Percentiles rank a stretch among this genome's conserved stretches.
phyloP scores from a whole-genome alignment of 2,329 filamentous ascomycete species.

The Ophiostoma triangulosporum region DNA sequence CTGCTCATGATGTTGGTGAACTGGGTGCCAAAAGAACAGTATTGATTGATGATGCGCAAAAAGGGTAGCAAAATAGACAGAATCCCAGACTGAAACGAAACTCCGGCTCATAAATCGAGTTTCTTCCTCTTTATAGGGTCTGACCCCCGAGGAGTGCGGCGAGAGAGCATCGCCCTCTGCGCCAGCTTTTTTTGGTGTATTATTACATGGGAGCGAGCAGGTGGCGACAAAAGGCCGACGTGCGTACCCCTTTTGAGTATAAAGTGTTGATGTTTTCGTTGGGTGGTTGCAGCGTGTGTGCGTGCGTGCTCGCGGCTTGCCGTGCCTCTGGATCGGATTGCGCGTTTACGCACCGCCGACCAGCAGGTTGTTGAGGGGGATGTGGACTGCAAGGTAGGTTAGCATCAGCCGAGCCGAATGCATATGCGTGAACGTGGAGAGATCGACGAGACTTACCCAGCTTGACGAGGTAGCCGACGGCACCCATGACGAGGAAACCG shows the following conservation, averaged over 20 bases:
- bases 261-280: not conserved
- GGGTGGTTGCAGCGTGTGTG: not conserved
- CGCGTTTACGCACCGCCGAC: slow-evolving; percentile 47
- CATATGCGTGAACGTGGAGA: not conserved
- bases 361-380: slow-evolving; percentile 57
- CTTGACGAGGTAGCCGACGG: slow-evolving; percentile 58
- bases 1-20: too few relatives aligned
- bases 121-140: not conserved
- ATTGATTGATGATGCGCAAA: slow-evolving; percentile 1
- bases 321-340: not conserved
- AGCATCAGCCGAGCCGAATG: too few relatives aligned
- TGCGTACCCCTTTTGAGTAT: not conserved
- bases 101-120: slow-evolving; percentile 3
- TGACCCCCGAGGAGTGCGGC: not conserved
- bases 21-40: not conserved
- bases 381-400: slow-evolving; percentile 37
- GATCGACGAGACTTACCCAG: slow-evolving; percentile 36
- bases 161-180: not conserved
- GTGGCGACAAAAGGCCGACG: too few relatives aligned
- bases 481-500: slow-evolving; percentile 58
- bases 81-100: slow-evolving; percentile 1
- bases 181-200: not conserved
- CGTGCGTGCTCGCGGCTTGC: not conserved
- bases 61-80: not conserved
- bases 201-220: not conserved